Percentiles rank a stretch among this genome's conserved stretches.
These are phyloP conservation scores for Tylopilus sp. DNA, from an alignment of 1,284 basidiomycete genomes.

Conservation along the genomic window DNA sequence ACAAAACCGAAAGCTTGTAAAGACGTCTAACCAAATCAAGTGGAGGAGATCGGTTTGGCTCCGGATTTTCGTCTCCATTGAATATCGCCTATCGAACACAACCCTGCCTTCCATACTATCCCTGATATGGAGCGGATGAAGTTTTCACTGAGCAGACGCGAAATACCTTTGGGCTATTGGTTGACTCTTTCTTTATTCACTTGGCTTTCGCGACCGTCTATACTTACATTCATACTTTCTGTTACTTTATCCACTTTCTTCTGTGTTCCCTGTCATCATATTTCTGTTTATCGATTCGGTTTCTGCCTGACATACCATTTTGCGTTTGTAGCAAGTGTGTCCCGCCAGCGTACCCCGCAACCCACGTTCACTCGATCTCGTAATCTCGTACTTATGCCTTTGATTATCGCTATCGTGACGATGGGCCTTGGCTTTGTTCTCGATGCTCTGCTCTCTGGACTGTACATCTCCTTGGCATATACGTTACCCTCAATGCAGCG, in stretches of 20 bases:
- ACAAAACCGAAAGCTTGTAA: conserved; percentile 31
- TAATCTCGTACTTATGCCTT: conserved; percentile 32
- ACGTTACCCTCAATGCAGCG: conserved; percentile 23
- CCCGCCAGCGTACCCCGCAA: conserved; percentile 25
- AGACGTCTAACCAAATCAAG: conserved; percentile 35
- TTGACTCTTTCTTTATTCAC: conserved; percentile 54
- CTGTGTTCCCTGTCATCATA: conserved; percentile 9
- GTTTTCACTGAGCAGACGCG: conserved; percentile 12
- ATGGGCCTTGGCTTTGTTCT: conserved; percentile 20
- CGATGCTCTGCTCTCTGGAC: conserved; percentile 25
- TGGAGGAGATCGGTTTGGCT: conserved; percentile 45
- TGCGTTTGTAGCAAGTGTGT: conserved; percentile 26
- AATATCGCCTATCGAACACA: conserved; percentile 5
- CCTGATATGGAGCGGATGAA: conserved; percentile 9
- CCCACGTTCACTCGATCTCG: conserved; percentile 24
- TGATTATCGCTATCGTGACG: conserved; percentile 31
- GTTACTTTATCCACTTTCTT: conserved; percentile 37
- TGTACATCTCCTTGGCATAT: conserved; percentile 22
- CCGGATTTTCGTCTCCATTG: conserved; percentile 32
- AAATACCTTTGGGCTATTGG: conserved; percentile 58
- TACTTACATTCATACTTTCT: conserved; percentile 35
- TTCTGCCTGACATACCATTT: conserved; percentile 24
- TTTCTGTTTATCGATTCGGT: conserved; percentile 9
- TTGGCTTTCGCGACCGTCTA: conserved; percentile 37
- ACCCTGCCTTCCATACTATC: background rate